Evolutionary conservation across 2,329 filamentous ascomycete species (phyloP).

Genomic region (Fusarium sp.): DNA sequence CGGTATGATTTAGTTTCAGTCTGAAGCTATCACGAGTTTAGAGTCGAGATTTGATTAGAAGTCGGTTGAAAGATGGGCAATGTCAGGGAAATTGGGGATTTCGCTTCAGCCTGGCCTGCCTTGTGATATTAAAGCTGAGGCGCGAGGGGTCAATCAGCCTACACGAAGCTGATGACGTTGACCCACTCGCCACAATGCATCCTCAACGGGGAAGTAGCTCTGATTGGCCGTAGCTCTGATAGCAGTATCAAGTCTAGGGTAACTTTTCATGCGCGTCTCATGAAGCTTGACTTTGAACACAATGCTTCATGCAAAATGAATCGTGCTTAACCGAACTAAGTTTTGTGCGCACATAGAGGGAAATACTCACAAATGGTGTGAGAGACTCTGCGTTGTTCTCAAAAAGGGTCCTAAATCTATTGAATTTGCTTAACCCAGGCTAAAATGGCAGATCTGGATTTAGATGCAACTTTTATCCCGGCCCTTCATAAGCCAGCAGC

Average conservation of each 20-base stretch:
- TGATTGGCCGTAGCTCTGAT: constrained; percentile 16
- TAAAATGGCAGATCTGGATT: constrained; percentile 64
- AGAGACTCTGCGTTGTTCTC: neutral
- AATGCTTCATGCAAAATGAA: neutral
- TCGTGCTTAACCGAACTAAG: neutral
- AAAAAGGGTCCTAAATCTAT: too few relatives aligned
- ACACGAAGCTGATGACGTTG: constrained; percentile 50
- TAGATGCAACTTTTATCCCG: constrained; percentile 72
- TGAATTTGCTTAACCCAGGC: neutral
- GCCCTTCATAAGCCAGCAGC: constrained; percentile 85
- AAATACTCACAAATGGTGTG: neutral
- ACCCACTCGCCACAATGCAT: constrained; percentile 46
- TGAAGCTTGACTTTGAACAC: neutral
- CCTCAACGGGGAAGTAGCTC: neutral
- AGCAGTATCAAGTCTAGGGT: constrained; percentile 24
- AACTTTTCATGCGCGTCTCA: neutral
- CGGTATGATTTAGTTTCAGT: neutral
- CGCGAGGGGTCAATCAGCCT: constrained; percentile 43
- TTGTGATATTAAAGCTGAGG: constrained; percentile 44
- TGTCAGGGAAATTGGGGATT: constrained; percentile 39
- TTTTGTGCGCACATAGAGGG: neutral
- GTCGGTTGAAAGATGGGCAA: constrained; percentile 7
- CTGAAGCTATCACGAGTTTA: neutral
- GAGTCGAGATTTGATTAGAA: constrained; percentile 12
- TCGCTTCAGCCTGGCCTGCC: constrained; percentile 41